A percentile compares a stretch with the other conserved stretches of the same genome.
Evolutionary conservation across 169 alveolate species (phyloP).

Genomic region (Plasmodium cynomolgi): DNA sequence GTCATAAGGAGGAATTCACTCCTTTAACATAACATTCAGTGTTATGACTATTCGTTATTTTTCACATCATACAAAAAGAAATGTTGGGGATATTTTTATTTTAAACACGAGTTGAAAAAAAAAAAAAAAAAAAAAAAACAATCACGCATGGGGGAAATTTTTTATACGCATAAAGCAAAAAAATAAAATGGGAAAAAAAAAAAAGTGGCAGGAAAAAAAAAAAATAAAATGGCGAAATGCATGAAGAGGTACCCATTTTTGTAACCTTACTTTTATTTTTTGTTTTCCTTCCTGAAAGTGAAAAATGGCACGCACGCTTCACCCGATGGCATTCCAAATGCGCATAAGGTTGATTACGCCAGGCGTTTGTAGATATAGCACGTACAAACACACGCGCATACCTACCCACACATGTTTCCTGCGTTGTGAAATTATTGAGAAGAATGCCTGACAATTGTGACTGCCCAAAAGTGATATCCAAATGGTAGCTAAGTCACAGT

Average conservation of each 20-base stretch:
- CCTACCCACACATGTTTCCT: neutral
- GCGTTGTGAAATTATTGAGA: neutral
- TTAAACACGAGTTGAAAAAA: neutral
- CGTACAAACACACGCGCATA: neutral
- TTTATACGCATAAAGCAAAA: neutral
- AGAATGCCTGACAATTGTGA: neutral
- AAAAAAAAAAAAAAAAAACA: neutral
- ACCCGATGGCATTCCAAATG: neutral
- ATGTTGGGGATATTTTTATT: neutral
- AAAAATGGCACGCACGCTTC: neutral
- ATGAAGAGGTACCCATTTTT: neutral
- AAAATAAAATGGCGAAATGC: neutral
- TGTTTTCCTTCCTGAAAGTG: neutral
- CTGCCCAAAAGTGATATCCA: neutral
- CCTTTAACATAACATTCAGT: neutral
- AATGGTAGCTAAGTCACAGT: neutral
- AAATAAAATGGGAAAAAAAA: constrained; percentile 2
- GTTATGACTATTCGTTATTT: neutral
- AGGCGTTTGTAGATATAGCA: neutral
- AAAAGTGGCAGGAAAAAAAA: constrained; percentile 14
- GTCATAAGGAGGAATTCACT: neutral
- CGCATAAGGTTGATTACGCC: neutral
- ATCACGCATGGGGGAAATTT: neutral
- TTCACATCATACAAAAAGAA: neutral
- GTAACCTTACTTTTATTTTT: neutral